phyloP scores from a whole-genome alignment of 257 asterid genomes.

The Nyctanthes arbortristis region DNA sequence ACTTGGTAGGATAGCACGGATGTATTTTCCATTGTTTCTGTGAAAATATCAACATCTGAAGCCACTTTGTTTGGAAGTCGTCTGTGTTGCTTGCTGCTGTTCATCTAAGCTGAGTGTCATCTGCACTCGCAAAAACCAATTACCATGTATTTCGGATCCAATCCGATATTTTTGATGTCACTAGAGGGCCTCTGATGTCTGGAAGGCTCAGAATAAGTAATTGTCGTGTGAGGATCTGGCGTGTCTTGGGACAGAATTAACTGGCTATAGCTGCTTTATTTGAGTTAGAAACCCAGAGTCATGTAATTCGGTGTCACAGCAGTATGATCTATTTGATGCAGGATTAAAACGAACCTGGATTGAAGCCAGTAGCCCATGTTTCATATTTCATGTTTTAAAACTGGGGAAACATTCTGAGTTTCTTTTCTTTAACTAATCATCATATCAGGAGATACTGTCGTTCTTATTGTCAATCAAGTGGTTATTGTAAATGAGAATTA shows the following conservation, averaged over 20 bases:
- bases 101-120: neutral
- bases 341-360: neutral
- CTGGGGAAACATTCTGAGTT: neutral
- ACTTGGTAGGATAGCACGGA: neutral
- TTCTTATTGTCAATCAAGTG: neutral
- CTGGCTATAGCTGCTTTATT: neutral
- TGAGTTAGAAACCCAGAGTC: neutral
- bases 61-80: neutral
- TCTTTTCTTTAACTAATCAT: constrained; percentile 1
- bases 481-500: neutral
- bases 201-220: neutral
- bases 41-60: neutral
- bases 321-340: constrained; percentile 7
- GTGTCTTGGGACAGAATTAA: neutral
- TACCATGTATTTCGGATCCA: neutral
- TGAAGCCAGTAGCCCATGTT: constrained; percentile 1
- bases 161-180: neutral
- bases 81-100: neutral
- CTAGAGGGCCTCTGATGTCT: neutral
- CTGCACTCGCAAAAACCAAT: neutral
- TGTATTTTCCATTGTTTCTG: neutral
- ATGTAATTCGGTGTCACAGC: neutral
- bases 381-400: no score
- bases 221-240: neutral
- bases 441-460: no score